phyloP scores from a whole-genome alignment of 768 basidiomycete species.

The Punctularia strigosozonata region DNA sequence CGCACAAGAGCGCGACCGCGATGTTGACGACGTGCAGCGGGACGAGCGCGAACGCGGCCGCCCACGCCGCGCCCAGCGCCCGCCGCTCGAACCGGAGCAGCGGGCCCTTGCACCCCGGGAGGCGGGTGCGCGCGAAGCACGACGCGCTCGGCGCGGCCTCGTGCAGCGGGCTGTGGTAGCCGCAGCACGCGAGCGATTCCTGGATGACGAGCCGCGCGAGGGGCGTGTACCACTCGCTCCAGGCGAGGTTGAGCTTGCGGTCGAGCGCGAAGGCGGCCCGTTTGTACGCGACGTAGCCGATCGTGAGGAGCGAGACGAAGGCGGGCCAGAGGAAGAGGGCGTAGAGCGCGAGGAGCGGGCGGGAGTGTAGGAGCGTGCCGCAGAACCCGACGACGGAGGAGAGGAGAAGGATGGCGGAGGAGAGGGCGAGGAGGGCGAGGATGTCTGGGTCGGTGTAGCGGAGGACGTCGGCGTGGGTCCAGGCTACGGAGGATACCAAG shows the following conservation, averaged over 20 bases:
- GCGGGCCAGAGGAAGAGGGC: slow-evolving; percentile 57
- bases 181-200: slow-evolving; percentile 53
- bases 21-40: slow-evolving; percentile 53
- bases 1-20: slow-evolving; percentile 45
- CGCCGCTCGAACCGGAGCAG: slow-evolving; percentile 42
- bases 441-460: slow-evolving; percentile 46
- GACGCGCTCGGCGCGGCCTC: slow-evolving; percentile 41
- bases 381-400: slow-evolving; percentile 48
- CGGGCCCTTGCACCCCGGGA: slow-evolving; percentile 58
- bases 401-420: slow-evolving; percentile 43
- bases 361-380: slow-evolving; percentile 53
- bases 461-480: slow-evolving; percentile 52
- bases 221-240: slow-evolving; percentile 52
- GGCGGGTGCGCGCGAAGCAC: slow-evolving; percentile 49
- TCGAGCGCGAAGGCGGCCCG: slow-evolving; percentile 48
- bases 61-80: slow-evolving; percentile 35
- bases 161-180: slow-evolving; percentile 50
- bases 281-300: slow-evolving; percentile 58
- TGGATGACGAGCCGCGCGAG: slow-evolving; percentile 46
- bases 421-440: slow-evolving; percentile 42
- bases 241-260: slow-evolving; percentile 53
- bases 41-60: slow-evolving; percentile 40
- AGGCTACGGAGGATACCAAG: slow-evolving; percentile 26
- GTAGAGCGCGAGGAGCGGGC: slow-evolving; percentile 57
- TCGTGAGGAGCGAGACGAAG: slow-evolving; percentile 39